Base-by-base conservation (phyloP, 768 basidiomycete genomes). In the Amanita fuliginea region DNA sequence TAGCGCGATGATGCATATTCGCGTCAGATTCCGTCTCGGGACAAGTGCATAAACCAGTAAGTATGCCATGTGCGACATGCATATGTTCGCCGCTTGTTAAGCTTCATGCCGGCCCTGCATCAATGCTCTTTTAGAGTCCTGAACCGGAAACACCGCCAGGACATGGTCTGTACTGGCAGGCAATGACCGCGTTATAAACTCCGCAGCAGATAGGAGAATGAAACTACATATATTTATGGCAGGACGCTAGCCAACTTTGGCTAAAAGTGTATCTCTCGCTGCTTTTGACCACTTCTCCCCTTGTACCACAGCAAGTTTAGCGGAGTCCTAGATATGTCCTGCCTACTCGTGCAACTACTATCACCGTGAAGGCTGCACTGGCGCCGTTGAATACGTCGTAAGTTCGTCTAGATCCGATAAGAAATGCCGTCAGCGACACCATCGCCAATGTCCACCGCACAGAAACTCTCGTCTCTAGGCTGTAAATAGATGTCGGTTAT, bases 331-430 rank as follows among this genome's bases (percentile, higher is more conserved):
- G 73, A 54, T 78, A 77, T 24, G 71, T 66, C 46, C 68, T 68
- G 1, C 74, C 77, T 24, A 82, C 66, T 51, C 74, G 64, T 48
- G 67, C 48, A 3, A 69, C 58, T 7, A 79, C 72, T 42, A 79
- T 56, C 36, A 74, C 55, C 14, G 68, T 70, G 47, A 79, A 55
- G 7, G 66, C 67, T 33, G 75, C 57, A 54, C 76, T 78, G 0
- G 77, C 75, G 30, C 64, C 71, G 46, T 87, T 80, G 58, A 84
- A 84, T 35, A 88, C 74, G 43, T 72, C 58, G 58, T 86, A 86
- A 2, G 80, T 76, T 56, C 67, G 70, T 22, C 80, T 69, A n/a
- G 84, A 76, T 11, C 88, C 89, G 39, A 75, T 61, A n/a, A 83
- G 52, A 57, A 88, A 78, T 41, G 86, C 78, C 2, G 73, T 62